Percentiles rank a stretch among this genome's conserved stretches.
phyloP scores from a whole-genome alignment of 2,329 filamentous ascomycete species.

The Scedosporium boydii region DNA sequence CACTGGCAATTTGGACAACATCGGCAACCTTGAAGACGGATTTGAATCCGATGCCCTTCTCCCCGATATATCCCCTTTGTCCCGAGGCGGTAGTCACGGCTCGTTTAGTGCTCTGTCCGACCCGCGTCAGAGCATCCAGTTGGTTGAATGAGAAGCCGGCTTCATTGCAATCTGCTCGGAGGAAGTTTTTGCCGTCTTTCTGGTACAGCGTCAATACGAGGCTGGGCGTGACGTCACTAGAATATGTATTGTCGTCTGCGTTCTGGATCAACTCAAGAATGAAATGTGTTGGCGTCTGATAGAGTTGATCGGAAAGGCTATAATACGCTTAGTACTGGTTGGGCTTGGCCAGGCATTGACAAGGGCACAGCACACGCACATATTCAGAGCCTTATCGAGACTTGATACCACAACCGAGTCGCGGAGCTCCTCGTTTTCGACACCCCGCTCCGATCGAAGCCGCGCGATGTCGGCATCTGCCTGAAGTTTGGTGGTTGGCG shows the following conservation, averaged over 20 bases:
- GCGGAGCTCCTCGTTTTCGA: neutral
- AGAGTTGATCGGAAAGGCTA: conserved; percentile 12
- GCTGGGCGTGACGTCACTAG: conserved; percentile 6
- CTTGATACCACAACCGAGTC: neutral
- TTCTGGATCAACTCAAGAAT: conserved; percentile 29
- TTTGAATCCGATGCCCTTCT: conserved; percentile 29
- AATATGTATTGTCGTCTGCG: conserved; percentile 26
- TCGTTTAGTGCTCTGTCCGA: conserved; percentile 23
- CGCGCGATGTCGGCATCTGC: neutral
- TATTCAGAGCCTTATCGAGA: no score
- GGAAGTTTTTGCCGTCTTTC: conserved; percentile 8
- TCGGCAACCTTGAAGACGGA: conserved; percentile 23
- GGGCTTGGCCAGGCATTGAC: no score
- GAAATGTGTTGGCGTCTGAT: conserved; percentile 22
- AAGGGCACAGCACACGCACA: no score
- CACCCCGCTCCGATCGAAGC: neutral
- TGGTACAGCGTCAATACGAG: conserved; percentile 12
- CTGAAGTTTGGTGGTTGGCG: neutral
- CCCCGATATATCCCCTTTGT: conserved; percentile 20
- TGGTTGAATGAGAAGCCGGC: conserved; percentile 20
- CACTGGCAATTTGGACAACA: conserved; percentile 19
- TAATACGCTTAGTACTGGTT: neutral
- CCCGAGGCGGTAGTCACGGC: conserved; percentile 5
- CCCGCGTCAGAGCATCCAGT: conserved; percentile 21
- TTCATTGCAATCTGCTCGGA: conserved; percentile 22